phyloP scores from a whole-genome alignment of 164 flowering plant species.

The Magnolia officinalis region DNA sequence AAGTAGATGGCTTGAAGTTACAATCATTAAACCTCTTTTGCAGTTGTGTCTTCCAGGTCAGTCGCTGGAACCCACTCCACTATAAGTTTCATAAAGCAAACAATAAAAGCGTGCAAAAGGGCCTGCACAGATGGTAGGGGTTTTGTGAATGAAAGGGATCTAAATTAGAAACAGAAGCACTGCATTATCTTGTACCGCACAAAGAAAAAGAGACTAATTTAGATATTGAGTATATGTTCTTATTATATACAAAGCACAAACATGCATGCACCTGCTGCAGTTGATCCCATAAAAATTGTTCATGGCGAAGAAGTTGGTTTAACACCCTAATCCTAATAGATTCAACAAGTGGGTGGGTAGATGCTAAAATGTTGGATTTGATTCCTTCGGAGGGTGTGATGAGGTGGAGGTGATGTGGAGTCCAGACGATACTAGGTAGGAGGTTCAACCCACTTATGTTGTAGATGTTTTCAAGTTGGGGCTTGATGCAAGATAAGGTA shows the following conservation, averaged over 20 bases:
- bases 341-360: too few relatives aligned
- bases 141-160: not conserved
- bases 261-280: not conserved
- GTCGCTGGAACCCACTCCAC: slow-evolving; percentile 79
- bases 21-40: slow-evolving; percentile 42
- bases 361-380: too few relatives aligned
- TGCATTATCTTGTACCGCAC: not conserved
- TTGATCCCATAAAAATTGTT: too few relatives aligned
- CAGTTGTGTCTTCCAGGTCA: slow-evolving; percentile 75
- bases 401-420: too few relatives aligned
- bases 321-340: too few relatives aligned
- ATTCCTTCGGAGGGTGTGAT: too few relatives aligned
- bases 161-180: not conserved
- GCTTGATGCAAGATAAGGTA: too few relatives aligned
- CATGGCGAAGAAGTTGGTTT: too few relatives aligned
- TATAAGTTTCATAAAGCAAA: slow-evolving; percentile 54
- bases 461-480: too few relatives aligned
- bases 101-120: slow-evolving; percentile 89
- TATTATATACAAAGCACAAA: not conserved
- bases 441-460: too few relatives aligned
- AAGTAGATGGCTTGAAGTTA: slow-evolving; percentile 4
- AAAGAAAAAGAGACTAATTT: not conserved
- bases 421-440: too few relatives aligned
- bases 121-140: too few relatives aligned
- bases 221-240: not conserved